Evolutionary conservation across 805 yeast genomes (phyloP).

Genomic region (Nadsonia fulvescens): DNA sequence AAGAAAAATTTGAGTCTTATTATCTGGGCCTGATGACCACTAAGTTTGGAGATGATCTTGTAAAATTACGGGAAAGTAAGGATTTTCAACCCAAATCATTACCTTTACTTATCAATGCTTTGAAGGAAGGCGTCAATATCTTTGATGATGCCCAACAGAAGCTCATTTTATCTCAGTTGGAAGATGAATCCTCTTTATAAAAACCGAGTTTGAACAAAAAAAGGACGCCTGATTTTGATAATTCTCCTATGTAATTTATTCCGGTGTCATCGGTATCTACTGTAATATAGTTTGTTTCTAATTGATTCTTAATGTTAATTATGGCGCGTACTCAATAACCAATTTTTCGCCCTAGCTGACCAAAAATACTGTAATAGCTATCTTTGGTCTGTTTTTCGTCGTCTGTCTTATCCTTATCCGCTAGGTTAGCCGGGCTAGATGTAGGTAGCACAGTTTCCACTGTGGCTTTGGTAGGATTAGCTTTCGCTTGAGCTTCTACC

Average conservation of each 20-base stretch:
- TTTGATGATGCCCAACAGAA: slow-evolving; percentile 17
- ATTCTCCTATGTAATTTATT: not conserved
- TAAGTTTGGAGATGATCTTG: slow-evolving; percentile 28
- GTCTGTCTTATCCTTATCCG: too few species aligned
- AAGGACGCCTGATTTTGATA: slow-evolving; percentile 1
- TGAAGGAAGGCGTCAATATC: slow-evolving; percentile 22
- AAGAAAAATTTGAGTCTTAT: slow-evolving; percentile 16
- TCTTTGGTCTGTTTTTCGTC: too few species aligned
- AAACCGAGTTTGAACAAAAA: not conserved
- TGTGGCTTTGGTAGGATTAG: not conserved
- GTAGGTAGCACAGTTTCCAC: too few species aligned
- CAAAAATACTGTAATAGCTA: slow-evolving; percentile 10
- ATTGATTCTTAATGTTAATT: too few species aligned
- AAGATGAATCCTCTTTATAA: not conserved
- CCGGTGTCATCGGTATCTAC: not conserved
- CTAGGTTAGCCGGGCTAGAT: too few species aligned
- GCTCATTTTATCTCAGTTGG: slow-evolving; percentile 4
- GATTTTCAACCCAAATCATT: slow-evolving; percentile 22
- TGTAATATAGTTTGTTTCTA: not conserved
- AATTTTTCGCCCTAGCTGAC: slow-evolving; percentile 11
- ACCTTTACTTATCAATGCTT: slow-evolving; percentile 17
- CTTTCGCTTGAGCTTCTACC: slow-evolving; percentile 5
- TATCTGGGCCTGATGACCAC: slow-evolving; percentile 28
- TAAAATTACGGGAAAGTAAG: slow-evolving; percentile 24
- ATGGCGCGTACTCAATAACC: too few species aligned